Evolutionary conservation across 768 basidiomycete species (phyloP), one percentile per base, ranked within the genome.

Genomic region (Pholiota conissans): DNA sequence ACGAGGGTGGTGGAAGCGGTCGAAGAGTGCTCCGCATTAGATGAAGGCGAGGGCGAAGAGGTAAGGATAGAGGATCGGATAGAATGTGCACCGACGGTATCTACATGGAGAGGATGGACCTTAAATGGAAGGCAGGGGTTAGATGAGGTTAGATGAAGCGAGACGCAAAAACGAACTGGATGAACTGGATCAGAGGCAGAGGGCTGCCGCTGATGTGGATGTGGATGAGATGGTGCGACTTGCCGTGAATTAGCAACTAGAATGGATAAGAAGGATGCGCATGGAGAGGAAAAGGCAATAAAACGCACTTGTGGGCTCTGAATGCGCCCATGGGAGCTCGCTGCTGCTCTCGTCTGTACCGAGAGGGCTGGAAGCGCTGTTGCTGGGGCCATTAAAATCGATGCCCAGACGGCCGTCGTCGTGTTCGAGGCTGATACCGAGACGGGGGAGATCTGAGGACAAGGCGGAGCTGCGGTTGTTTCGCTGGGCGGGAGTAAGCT

Each of bases 321-420:
- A 67, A 46, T 71, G 72, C 49, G 77, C 77, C 85, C 85, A 87
- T 27, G 84, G 84, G 48, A 86, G 77, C 70, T 87, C 86, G 59
- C 79, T 83, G 54, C 76, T 78, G 39, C 70, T 73, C 18, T 82
- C 80, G 54, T 82, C 80, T 28, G 77, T 74, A 37, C 74, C 76
- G 24, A 69, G 70, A 55, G 79, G 75, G 52, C 77, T 77, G 16
- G 73, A 68, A 52, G 70, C 71, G 24, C 70, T 63, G 51, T 67
- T 45, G 42, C 42, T 45, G 42, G 22, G 22, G 5, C 42, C 57
- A 46, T 61, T 71, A 66, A 86, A 90, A 70, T 86, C 83, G 64
- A 89, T 68, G 29, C 73, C 84, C 26, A 90, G 75, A 58, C 77
- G 70, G 35, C 83, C 85, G 61, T 84, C 82, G 59, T 84, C 82